A percentile compares a stretch with the other conserved stretches of the same genome.
These are phyloP conservation scores for Fusarium begoniae DNA, from an alignment of 2,329 filamentous ascomycete species.

Conservation along the genomic window DNA sequence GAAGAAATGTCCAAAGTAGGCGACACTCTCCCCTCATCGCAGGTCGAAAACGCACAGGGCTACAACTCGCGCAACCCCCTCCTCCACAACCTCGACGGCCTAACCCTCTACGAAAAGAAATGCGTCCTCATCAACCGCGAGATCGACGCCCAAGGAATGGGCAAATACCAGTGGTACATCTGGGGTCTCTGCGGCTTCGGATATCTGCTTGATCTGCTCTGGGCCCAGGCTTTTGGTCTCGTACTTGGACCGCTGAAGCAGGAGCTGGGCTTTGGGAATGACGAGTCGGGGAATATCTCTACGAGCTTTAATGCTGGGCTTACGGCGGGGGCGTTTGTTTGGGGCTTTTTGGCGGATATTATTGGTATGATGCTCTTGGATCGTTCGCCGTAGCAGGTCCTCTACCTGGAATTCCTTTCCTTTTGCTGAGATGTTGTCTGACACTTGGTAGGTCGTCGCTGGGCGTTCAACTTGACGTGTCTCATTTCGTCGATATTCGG, in stretches of 20 bases:
- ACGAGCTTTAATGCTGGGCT: slow-evolving; percentile 64
- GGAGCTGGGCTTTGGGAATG: slow-evolving; percentile 61
- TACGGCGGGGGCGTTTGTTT: slow-evolving; percentile 64
- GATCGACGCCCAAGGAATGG: slow-evolving; percentile 63
- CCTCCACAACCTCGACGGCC: slow-evolving; percentile 31
- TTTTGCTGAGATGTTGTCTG: not conserved
- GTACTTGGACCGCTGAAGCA: slow-evolving; percentile 63
- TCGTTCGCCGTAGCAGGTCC: not conserved
- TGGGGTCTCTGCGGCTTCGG: slow-evolving; percentile 64
- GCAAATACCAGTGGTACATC: slow-evolving; percentile 61
- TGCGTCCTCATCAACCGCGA: slow-evolving; percentile 52
- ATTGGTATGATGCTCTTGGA: slow-evolving; percentile 40
- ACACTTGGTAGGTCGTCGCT: slow-evolving; percentile 52
- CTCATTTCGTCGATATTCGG: slow-evolving; percentile 64
- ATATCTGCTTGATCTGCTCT: slow-evolving; percentile 64
- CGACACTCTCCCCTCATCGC: not conserved
- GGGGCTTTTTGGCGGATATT: slow-evolving; percentile 65
- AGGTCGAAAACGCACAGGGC: not conserved
- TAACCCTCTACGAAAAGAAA: slow-evolving; percentile 48
- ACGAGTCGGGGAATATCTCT: slow-evolving; percentile 57
- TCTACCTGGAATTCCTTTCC: not conserved
- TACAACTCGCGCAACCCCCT: not conserved
- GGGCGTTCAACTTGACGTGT: slow-evolving; percentile 67
- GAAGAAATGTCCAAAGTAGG: not conserved
- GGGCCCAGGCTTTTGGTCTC: slow-evolving; percentile 67